Base-by-base conservation (phyloP, 345 rosid species). In the Camelina sativa region DNA sequence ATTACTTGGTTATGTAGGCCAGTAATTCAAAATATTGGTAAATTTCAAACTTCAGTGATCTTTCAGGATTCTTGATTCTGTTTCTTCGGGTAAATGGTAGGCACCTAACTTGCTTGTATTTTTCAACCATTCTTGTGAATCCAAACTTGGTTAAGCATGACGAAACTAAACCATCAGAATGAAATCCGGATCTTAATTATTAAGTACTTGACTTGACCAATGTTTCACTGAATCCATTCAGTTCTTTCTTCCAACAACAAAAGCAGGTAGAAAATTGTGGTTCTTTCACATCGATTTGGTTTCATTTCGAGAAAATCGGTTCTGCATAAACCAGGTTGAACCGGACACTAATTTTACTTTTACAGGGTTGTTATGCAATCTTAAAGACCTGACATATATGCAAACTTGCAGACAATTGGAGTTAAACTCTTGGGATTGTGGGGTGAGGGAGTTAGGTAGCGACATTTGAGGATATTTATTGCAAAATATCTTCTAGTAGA, bases 361-460 rank as follows among this genome's bases (percentile, higher is more conserved):
- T 7, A 25, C 19, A 51, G 19, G 43, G 65, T 11, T 20, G 6
- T 20, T 65, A 22, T 37, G 34, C 40, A 66, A 55, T 66, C 59
- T 65, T 19, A 25, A 25, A 67, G 61, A n/a, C 60, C 9, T 19
- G 53, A 59, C 62, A 59, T 75, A 20, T 32, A 30, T 52, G 57
- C 40, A 67, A 15, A 54, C 37, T 68, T 68, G 69, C n/a, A 7
- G 58, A 62, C 63, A 68, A 59, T 12, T 51, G 40, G 50, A 60
- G 28, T 25, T 60, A 61, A 61, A 66, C 47, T 52, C 61, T 23
- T 47, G 71, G 71, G 46, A 69, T 25, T 47, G 59, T 46, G 71
- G 57, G 51, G 51, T 28, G 55, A 30, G 23, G 41, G 51, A 53
- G 60, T 76, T 69, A 55, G 80, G 71, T 76, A 69, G 63, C 17